These are phyloP conservation scores for Boechera stricta DNA, from an alignment of 345 rosid species.

Conservation along the genomic window DNA sequence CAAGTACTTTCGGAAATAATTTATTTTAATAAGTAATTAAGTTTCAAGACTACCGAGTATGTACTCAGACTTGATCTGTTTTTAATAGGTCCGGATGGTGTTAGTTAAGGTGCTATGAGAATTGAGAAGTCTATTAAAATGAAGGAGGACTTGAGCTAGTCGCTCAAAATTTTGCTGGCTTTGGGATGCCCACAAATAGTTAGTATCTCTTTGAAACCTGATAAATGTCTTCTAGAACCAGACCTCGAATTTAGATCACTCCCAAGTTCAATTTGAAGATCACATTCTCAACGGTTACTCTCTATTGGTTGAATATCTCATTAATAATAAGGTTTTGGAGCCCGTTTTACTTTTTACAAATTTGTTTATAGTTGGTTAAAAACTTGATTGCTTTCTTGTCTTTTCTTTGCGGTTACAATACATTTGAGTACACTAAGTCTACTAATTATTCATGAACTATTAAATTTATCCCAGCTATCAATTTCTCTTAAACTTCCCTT, in stretches of 20 bases:
- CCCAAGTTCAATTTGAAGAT: not conserved
- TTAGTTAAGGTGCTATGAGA: not conserved
- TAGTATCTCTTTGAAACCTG: not conserved
- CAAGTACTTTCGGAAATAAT: too few species aligned
- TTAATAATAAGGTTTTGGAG: not conserved
- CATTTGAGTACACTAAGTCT: not conserved
- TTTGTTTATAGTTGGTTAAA: not conserved
- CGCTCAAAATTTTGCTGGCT: not conserved
- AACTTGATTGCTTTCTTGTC: not conserved
- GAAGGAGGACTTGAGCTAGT: not conserved
- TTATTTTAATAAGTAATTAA: not conserved
- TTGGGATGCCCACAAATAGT: not conserved
- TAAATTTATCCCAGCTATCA: not conserved
- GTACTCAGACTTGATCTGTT: not conserved
- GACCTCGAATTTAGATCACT: not conserved
- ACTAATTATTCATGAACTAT: slow-evolving; percentile 15
- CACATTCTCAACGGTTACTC: not conserved
- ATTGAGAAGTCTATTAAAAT: too few species aligned
- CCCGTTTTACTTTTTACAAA: not conserved
- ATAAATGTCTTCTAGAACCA: not conserved
- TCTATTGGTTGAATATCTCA: not conserved
- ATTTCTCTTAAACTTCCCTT: not conserved
- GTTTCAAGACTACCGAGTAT: not conserved
- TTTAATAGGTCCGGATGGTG: not conserved
- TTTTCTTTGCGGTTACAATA: slow-evolving; percentile 18